Conservation (phyloP, 106 monocot genomes). For the Dioscorea zingiberensis region DNA sequence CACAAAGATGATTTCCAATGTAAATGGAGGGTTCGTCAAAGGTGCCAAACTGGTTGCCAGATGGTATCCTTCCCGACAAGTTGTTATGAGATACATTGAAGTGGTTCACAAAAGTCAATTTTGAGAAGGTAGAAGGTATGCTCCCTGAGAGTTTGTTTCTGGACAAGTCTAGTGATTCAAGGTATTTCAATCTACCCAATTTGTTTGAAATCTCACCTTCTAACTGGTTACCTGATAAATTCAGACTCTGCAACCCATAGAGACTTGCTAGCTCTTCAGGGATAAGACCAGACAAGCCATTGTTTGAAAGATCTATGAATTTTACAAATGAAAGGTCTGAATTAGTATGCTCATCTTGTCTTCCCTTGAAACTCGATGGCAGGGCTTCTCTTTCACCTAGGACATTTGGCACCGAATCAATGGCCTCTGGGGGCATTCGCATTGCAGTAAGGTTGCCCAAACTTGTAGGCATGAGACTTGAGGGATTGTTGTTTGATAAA, state of each 20-base stretch:
- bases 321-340: background rate
- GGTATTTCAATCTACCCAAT: background rate
- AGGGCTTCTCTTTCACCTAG: background rate
- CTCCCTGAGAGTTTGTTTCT: background rate
- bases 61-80: background rate
- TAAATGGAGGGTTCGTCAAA: background rate
- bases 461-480: slow-evolving; percentile 5
- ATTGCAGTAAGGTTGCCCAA: slow-evolving; percentile 11
- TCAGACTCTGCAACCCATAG: background rate
- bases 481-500: slow-evolving; percentile 14
- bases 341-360: background rate
- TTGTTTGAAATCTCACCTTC: background rate
- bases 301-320: slow-evolving; percentile 11
- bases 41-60: background rate
- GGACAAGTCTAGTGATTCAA: background rate
- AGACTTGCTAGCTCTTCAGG: slow-evolving; percentile 4
- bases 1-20: background rate
- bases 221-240: background rate
- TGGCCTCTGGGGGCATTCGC: background rate
- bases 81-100: slow-evolving; percentile 3
- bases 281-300: slow-evolving; percentile 7
- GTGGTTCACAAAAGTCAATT: background rate
- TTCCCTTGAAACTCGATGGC: slow-evolving; percentile 1
- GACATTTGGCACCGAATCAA: too few relatives aligned
- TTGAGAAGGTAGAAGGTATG: background rate